Base-by-base conservation (phyloP, 1,139 yeast species). In the Blastobotrys capitulatus region DNA sequence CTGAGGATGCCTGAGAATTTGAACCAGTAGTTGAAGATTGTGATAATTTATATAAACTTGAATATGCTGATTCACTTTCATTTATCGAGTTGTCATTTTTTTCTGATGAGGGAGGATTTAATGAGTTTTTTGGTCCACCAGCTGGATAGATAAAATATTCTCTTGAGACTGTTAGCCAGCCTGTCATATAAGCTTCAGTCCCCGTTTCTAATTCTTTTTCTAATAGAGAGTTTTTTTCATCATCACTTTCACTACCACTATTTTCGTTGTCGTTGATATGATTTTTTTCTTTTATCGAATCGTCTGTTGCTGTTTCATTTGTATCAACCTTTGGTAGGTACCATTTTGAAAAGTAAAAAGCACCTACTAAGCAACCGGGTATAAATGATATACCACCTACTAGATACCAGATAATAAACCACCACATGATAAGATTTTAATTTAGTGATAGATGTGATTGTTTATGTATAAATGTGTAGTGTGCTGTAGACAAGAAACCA, bases 141-240 rank as follows among this genome's bases (percentile, higher is more conserved):
- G 62, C 57, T 5, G 69, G 72, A 60, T 77, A 72, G 49, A 69
- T 72, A 53, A 78, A 78, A 58, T 84, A 87, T 57, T 86, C 92
- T 53, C 81, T 81, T 0, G 96, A 86, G 9, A 89, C 88, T 2
- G 85, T 80, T 4, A 90, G 68, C 95, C 96, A 88, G 1, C 96
- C 96, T 12, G 80, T 69, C 61, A 78, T 81, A 58, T 73, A 78
- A 0, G 88, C 77, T 35, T 81, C 80, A 6, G 85, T 78, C 2
- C 94, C 95, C 1, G 79, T 67, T 26, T 75, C 74, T 41, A 71
- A 68, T 16, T 68, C 67, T 56, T 86, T 90, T 53, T 83, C 83
- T 32, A 54, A 42, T 20, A 47, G 20, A 13, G 48, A 38, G n/a
- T 27, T 36, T 10, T 34, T 15, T n/a, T 43, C 45, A 16, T 43